phyloP scores from a whole-genome alignment of 345 rosid genomes.

The Hibiscus syriacus region DNA sequence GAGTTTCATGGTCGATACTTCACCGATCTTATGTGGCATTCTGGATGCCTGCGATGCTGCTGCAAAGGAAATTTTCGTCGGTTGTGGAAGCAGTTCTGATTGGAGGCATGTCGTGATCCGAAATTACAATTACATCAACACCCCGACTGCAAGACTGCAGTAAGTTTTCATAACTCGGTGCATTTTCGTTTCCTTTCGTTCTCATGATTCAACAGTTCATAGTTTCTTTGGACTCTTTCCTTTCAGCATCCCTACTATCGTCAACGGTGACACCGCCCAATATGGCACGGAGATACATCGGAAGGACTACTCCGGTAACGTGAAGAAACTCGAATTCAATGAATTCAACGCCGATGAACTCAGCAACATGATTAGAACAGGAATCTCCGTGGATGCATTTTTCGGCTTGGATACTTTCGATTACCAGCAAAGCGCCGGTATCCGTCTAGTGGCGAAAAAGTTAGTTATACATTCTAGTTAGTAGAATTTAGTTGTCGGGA shows the following conservation, averaged over 20 bases:
- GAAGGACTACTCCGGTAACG: slow-evolving; percentile 47
- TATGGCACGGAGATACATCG: slow-evolving; percentile 56
- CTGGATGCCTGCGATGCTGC: slow-evolving; percentile 56
- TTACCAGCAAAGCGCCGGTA: slow-evolving; percentile 66
- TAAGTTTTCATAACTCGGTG: slow-evolving; percentile 32
- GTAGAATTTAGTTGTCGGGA: background rate
- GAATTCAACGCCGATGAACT: slow-evolving; percentile 45
- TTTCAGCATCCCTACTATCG: slow-evolving; percentile 57
- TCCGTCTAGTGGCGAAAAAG: slow-evolving; percentile 56
- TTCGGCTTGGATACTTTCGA: slow-evolving; percentile 64
- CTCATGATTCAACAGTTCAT: background rate
- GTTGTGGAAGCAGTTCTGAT: slow-evolving; percentile 54
- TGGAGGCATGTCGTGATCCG: slow-evolving; percentile 56
- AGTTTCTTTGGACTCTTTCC: background rate
- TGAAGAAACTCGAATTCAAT: slow-evolving; percentile 41
- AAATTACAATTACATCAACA: slow-evolving; percentile 24
- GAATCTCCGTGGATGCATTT: slow-evolving; percentile 49
- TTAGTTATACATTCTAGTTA: slow-evolving; percentile 33
- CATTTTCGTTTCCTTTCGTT: background rate
- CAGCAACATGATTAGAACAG: slow-evolving; percentile 26
- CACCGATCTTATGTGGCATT: slow-evolving; percentile 42
- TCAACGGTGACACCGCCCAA: slow-evolving; percentile 34
- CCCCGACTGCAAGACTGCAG: slow-evolving; percentile 62
- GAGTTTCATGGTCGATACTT: slow-evolving; percentile 59
- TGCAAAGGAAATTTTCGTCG: slow-evolving; percentile 33